These are phyloP conservation scores for Aschersonia sp. DNA, from an alignment of 2,329 filamentous ascomycete species.

Conservation along the genomic window DNA sequence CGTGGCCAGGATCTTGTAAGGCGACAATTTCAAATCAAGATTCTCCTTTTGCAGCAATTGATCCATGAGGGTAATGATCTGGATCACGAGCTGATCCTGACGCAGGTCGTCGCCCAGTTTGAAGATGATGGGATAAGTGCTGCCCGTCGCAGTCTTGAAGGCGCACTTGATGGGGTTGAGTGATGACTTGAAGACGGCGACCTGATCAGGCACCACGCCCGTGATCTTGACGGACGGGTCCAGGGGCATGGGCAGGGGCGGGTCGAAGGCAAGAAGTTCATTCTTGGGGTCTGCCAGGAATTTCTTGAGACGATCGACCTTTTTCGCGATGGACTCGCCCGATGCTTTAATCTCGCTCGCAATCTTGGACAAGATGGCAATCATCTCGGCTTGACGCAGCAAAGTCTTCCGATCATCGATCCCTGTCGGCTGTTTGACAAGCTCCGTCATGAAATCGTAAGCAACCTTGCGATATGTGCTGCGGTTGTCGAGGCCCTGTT, in stretches of 20 bases:
- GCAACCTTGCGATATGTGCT: conserved; percentile 86
- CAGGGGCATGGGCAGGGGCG: conserved; percentile 73
- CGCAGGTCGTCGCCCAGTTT: conserved; percentile 93
- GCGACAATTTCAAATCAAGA: conserved; percentile 82
- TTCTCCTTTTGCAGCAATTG: conserved; percentile 91
- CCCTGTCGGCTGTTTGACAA: conserved; percentile 59
- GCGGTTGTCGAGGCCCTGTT: conserved; percentile 60
- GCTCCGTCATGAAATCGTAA: conserved; percentile 87
- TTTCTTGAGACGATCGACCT: conserved; percentile 72
- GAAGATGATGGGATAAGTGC: conserved; percentile 85
- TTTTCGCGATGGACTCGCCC: conserved; percentile 61
- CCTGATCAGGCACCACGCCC: conserved; percentile 70
- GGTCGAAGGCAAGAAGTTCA: conserved; percentile 69
- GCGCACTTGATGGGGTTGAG: conserved; percentile 81
- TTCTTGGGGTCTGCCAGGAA: conserved; percentile 81
- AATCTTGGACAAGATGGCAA: conserved; percentile 75
- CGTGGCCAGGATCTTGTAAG: conserved; percentile 92
- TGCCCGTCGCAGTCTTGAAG: conserved; percentile 67
- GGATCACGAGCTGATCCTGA: conserved; percentile 93
- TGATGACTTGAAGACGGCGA: conserved; percentile 89
- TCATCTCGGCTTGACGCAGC: conserved; percentile 75
- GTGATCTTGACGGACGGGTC: conserved; percentile 71
- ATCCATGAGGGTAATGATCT: conserved; percentile 96
- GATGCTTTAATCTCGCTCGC: conserved; percentile 77
- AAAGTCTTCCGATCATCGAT: conserved; percentile 61